Percentiles rank a stretch among this genome's conserved stretches.
phyloP scores from a whole-genome alignment of 495 filamentous ascomycete genomes.

The Penicillium canariense region DNA sequence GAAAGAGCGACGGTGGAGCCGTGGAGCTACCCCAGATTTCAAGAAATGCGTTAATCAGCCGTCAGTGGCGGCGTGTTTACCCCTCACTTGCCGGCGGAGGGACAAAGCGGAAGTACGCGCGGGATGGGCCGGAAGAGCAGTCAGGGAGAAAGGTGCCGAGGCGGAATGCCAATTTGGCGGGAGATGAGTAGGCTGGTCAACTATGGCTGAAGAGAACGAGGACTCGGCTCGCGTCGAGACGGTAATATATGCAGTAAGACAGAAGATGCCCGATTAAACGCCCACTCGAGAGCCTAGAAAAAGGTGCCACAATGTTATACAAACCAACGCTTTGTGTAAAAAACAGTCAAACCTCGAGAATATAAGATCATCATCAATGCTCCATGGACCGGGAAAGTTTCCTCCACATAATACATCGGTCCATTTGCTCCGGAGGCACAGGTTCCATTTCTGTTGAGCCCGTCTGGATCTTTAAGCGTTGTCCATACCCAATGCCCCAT shows the following conservation, averaged over 20 bases:
- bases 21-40: slow-evolving; percentile 27
- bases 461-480: slow-evolving; percentile 47
- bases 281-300: background rate
- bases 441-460: slow-evolving; percentile 55
- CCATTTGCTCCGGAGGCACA: slow-evolving; percentile 37
- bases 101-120: background rate
- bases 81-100: slow-evolving; percentile 21
- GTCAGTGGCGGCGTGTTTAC: slow-evolving; percentile 1
- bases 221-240: too few species aligned
- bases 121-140: slow-evolving; percentile 4
- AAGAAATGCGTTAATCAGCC: background rate
- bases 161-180: background rate
- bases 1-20: slow-evolving; percentile 6
- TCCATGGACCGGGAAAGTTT: slow-evolving; percentile 16
- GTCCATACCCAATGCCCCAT: slow-evolving; percentile 28
- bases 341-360: background rate
- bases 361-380: slow-evolving; percentile 7
- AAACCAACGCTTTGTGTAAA: background rate
- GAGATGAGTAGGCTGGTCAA: too few species aligned
- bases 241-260: background rate
- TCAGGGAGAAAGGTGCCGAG: background rate
- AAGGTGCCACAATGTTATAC: background rate
- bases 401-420: slow-evolving; percentile 48
- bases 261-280: background rate
- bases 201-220: too few species aligned